Conservation (phyloP, 2,329 filamentous ascomycete species). For the Westerdykella ornata region DNA sequence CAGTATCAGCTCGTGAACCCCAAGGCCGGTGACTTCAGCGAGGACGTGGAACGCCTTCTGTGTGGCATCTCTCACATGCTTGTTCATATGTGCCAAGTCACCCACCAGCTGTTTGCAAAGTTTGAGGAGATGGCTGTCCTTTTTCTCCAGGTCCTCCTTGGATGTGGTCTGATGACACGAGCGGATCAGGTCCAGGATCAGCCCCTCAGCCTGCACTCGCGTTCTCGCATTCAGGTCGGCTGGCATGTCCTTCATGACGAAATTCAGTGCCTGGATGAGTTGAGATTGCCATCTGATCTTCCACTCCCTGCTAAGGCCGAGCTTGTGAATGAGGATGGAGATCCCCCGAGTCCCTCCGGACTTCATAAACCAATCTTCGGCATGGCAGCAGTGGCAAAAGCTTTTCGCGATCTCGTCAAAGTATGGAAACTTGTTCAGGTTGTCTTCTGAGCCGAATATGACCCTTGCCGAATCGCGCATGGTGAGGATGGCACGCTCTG, state of each 20-base stretch:
- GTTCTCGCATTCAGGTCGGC: slow-evolving; percentile 88
- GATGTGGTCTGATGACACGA: slow-evolving; percentile 72
- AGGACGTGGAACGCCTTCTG: slow-evolving; percentile 75
- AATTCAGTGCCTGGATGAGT: slow-evolving; percentile 84
- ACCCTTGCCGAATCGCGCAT: slow-evolving; percentile 69
- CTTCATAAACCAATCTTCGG: slow-evolving; percentile 98
- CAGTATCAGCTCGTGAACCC: slow-evolving; percentile 80
- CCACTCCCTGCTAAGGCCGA: slow-evolving; percentile 80
- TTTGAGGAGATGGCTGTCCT: slow-evolving; percentile 60
- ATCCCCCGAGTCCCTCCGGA: slow-evolving; percentile 88
- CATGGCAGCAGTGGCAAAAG: slow-evolving; percentile 92
- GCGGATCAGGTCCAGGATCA: slow-evolving; percentile 70
- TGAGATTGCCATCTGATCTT: slow-evolving; percentile 75
- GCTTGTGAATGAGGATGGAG: slow-evolving; percentile 73
- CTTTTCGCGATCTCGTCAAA: slow-evolving; percentile 75
- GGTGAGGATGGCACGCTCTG: slow-evolving; percentile 68
- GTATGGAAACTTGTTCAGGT: slow-evolving; percentile 71
- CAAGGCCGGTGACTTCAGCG: slow-evolving; percentile 66
- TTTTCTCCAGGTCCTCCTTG: slow-evolving; percentile 68
- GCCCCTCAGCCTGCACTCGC: slow-evolving; percentile 71
- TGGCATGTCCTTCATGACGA: slow-evolving; percentile 98
- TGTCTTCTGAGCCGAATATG: slow-evolving; percentile 69
- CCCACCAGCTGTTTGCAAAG: slow-evolving; percentile 80
- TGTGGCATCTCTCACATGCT: slow-evolving; percentile 82
- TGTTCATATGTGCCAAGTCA: slow-evolving; percentile 93